Base-by-base conservation (phyloP, 495 filamentous ascomycete genomes). In the Aspergillus coremiiformis region DNA sequence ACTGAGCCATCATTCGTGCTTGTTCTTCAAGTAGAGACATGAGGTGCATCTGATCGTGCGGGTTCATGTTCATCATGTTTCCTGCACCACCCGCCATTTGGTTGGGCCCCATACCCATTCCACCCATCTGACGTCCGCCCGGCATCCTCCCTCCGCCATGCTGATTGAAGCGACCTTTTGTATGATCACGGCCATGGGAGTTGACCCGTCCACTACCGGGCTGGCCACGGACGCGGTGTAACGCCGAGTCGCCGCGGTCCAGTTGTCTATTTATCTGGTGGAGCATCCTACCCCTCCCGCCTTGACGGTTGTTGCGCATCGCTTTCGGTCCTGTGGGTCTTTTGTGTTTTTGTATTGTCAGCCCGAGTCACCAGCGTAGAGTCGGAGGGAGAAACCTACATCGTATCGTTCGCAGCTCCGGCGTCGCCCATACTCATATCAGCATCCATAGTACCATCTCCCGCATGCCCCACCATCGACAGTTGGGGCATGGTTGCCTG, bases 301-400 rank as follows among this genome's bases (percentile, higher is more conserved):
- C 74, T 44, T 64, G 64, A 52, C 69, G 73, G 24, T 78, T 78
- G 64, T 86, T 87, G 53, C 93, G 85, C 94, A 98, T 97, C 4
- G 91, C 89, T 67, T 90, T 93, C 20, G 93, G 93, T 37, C 90
- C 93, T 8, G 92, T 97, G 15, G 93, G 93, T 62, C 91, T 96
- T 58, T 43, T 33, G 46, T 45, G 52, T 27, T 54, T 39, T 20
- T 44, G n/a, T n/a, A n/a, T n/a, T 27, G 52, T 63, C 56, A 52
- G 62, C 53, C 15, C 48, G 11, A 42, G 56, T 69, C 35, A 53
- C 55, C 37, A 52, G 19, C 39, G 22, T 15, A 26, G 15, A 26
- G 5, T 6, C 20, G 15, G 8, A 14, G 11, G 29, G 10, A 33
- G n/a, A 56, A 47, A 78, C 88, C 67, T 83, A 95, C 90, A 88